phyloP scores from a whole-genome alignment of 2,329 filamentous ascomycete species.

The Pestalotiopsis sp. region DNA sequence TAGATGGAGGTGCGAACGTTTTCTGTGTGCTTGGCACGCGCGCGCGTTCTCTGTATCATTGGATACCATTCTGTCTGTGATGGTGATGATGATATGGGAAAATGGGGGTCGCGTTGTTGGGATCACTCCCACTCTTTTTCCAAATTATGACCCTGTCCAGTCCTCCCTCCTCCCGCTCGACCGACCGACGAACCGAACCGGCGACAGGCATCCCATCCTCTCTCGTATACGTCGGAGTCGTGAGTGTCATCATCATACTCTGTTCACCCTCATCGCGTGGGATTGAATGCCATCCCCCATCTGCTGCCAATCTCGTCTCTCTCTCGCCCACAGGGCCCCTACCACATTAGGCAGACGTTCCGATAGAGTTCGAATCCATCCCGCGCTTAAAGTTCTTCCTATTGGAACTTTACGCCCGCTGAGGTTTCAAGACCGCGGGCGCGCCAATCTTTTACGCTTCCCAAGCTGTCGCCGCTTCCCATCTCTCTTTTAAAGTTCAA shows the following conservation, averaged over 20 bases:
- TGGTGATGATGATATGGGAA: neutral
- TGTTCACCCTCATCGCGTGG: neutral
- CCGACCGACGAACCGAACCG: neutral
- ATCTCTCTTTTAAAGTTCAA: neutral
- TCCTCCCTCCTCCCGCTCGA: neutral
- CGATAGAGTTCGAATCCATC: constrained; percentile 1
- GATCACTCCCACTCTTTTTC: neutral
- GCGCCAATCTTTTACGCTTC: neutral
- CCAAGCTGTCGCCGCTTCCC: neutral
- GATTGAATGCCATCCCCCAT: neutral
- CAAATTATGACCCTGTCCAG: neutral
- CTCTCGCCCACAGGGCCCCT: neutral
- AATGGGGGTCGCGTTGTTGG: neutral
- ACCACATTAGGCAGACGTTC: neutral
- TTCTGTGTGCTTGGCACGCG: neutral
- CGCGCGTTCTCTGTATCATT: neutral
- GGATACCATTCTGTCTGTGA: neutral
- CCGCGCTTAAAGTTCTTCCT: constrained; percentile 1
- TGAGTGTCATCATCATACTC: neutral
- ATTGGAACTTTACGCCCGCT: neutral
- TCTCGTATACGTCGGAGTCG: neutral
- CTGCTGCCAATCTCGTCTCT: neutral
- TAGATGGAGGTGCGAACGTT: no score
- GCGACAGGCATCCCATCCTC: neutral
- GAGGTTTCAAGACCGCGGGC: neutral